Evolutionary conservation across 1,284 basidiomycete genomes (phyloP), one percentile per base, ranked within the genome.

Genomic region (Tremellales sp.): DNA sequence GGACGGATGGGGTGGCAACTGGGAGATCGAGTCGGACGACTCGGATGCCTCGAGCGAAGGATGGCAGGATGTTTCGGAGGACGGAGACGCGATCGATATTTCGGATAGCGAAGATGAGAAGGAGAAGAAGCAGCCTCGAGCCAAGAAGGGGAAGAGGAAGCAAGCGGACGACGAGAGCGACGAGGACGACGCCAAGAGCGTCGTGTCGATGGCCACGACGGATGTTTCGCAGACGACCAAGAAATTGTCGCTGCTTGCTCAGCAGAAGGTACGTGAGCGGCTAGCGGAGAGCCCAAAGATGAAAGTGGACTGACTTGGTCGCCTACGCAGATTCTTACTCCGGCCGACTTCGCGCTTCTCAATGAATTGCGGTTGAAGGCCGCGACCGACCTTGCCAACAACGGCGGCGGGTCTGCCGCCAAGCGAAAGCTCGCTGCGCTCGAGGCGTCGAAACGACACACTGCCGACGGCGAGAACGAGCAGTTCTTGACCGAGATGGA

Each of bases 271-370:
- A 22, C 46, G 56, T 54, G 18, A 13, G 28, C 34, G 34, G n/a
- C 9, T 38, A 3, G 10, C 24, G n/a, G 22, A 34, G 22, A 19
- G 38, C 26, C 26, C n/a, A 39, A 29, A 28, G 18, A 31, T 28
- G 19, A 36, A 36, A 10, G 8, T 19, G 14, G n/a, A 36, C 9
- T 16, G 22, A 31, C 31, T 40, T 40, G 35, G 43, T 34, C 33
- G 18, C 16, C 3, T 9, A 12, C 16, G 2, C 59, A 93, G 89
- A 98, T 99, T 63, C 81, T 98, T 28, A 98, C 95, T 0, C 95
- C 95, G 0, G 93, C 93, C 24, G 94, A 99, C 73, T 98, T 97
- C 70, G 88, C 88, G 0, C 76, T 97, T 42, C 79, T 98, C 47
- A 89, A 90, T 61, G 89, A 97, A 61, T 81, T 98, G 8, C 85